Evolutionary conservation across 1,284 basidiomycete species (phyloP), one percentile per base, ranked within the genome.

Genomic region (Pseudomicrostroma phylloplanum): DNA sequence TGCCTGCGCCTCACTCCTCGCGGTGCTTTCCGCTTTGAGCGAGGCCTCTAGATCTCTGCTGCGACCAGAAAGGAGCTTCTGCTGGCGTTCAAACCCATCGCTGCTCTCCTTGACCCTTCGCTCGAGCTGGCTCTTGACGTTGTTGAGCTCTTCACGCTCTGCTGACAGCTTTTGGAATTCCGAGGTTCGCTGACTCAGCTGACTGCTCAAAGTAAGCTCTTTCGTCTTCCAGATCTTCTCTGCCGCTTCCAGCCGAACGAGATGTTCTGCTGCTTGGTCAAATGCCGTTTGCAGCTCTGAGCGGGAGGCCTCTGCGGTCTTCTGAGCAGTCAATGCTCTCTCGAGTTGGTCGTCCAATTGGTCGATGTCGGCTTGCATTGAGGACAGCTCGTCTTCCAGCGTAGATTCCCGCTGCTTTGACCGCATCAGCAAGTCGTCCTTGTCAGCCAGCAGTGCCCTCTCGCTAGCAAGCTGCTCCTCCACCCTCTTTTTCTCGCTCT

Each of bases 301-400:
- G 67, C 88, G 86, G 70, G 89, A 89, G 74, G 65, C 41, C 64
- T 64, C 85, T 83, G 72, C 66, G 19, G 63, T 59, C 58, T 70
- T 68, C 46, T 78, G 75, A n/a, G 70, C 57, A 13, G 70, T 67
- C 75, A 91, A 83, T 0, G 89, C 89, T 4, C 88, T 85, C 64
- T 92, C 90, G 9, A 96, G 85, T 74, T 96, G 90, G 9, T 86
- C 87, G 72, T 93, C 91, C 19, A 96, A 83, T 6, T 86, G 84
- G 61, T 92, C 90, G 55, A 96, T 83, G 72, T 97, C 92, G 2
- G 83, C 82, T 71, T 94, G 90, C 23, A 96, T 81, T 1, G 88
- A 86, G 1, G 83, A 82, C 12, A 93, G 84, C 70, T 94, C 91
- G 62, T 96, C 91, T 71, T 91, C 87, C 1, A 97, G 83, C 65